A percentile compares a stretch with the other conserved stretches of the same genome.
phyloP scores from a whole-genome alignment of 2,329 filamentous ascomycete genomes.

The Pseudogymnoascus sp. region DNA sequence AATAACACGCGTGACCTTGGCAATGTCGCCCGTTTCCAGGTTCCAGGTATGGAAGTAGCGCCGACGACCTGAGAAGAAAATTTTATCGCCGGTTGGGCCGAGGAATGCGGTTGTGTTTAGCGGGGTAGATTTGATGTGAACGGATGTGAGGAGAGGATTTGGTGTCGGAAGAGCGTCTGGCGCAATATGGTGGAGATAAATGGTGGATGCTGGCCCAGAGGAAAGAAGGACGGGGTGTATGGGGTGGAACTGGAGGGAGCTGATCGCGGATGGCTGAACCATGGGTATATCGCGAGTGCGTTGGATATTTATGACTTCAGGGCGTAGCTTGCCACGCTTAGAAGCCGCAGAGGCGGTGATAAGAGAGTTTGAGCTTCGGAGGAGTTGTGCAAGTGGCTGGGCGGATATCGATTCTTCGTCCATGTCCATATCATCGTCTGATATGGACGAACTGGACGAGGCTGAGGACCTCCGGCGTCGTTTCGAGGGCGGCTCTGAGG shows the following conservation, averaged over 20 bases:
- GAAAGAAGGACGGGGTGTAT: constrained; percentile 81
- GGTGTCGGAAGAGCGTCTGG: constrained; percentile 65
- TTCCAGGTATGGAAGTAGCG: constrained; percentile 95
- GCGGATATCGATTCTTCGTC: constrained; percentile 54
- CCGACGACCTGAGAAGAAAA: constrained; percentile 82
- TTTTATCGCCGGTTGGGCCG: constrained; percentile 60
- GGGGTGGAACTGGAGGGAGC: constrained; percentile 83
- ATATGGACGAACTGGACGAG: constrained; percentile 30
- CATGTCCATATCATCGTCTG: constrained; percentile 40
- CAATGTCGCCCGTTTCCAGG: constrained; percentile 68
- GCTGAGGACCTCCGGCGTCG: constrained; percentile 44
- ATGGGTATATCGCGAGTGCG: constrained; percentile 78
- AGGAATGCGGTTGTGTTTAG: constrained; percentile 77
- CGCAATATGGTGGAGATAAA: constrained; percentile 84
- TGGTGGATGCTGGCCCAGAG: constrained; percentile 73
- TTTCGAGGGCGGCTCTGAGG: constrained; percentile 43
- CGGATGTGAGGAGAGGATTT: constrained; percentile 82
- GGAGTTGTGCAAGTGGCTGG: constrained; percentile 69
- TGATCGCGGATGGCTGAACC: constrained; percentile 68
- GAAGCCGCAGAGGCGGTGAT: constrained; percentile 39
- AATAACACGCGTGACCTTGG: constrained; percentile 70
- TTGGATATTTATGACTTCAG: constrained; percentile 86
- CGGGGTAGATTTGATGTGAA: constrained; percentile 79
- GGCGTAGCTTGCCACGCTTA: constrained; percentile 65
- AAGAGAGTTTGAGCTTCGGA: constrained; percentile 66